Percentiles rank a stretch among this genome's conserved stretches.
phyloP scores from a whole-genome alignment of 352 stramenopile genomes.

The Halophytophthora batemanensis region DNA sequence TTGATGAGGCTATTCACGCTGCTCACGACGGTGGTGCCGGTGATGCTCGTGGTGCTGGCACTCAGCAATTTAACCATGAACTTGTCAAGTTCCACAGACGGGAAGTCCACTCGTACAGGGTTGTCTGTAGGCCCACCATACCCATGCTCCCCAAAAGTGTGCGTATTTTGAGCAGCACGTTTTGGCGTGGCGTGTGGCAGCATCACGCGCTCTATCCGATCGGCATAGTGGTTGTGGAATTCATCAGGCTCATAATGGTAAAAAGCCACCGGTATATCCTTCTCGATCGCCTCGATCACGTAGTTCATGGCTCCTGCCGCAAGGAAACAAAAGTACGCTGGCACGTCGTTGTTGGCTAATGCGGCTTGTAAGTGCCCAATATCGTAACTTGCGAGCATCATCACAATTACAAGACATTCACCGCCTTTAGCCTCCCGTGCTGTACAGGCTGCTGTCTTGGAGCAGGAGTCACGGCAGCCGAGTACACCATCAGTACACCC shows the following conservation, averaged over 20 bases:
- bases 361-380: slow-evolving; percentile 37
- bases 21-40: slow-evolving; percentile 7
- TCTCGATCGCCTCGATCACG: slow-evolving; percentile 25
- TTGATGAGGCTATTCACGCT: slow-evolving; percentile 18
- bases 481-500: slow-evolving; percentile 25
- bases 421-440: slow-evolving; percentile 18
- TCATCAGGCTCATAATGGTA: slow-evolving; percentile 52
- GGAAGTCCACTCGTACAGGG: slow-evolving; percentile 39
- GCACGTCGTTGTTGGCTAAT: slow-evolving; percentile 37
- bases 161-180: slow-evolving; percentile 18
- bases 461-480: slow-evolving; percentile 42
- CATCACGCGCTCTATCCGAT: slow-evolving; percentile 31
- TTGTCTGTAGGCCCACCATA: slow-evolving; percentile 44
- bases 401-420: slow-evolving; percentile 42
- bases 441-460: slow-evolving; percentile 40
- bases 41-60: too few species aligned
- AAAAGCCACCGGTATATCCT: slow-evolving; percentile 32
- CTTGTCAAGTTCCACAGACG: slow-evolving; percentile 30
- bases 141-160: slow-evolving; percentile 43
- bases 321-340: slow-evolving; percentile 43
- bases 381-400: slow-evolving; percentile 36
- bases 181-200: slow-evolving; percentile 33
- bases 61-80: slow-evolving; percentile 21
- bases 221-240: slow-evolving; percentile 28
- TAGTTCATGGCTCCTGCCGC: slow-evolving; percentile 23